A percentile compares a stretch with the other conserved stretches of the same genome.
Evolutionary conservation across 768 basidiomycete genomes (phyloP).

Genomic region (Paxillus ammoniavirescens): DNA sequence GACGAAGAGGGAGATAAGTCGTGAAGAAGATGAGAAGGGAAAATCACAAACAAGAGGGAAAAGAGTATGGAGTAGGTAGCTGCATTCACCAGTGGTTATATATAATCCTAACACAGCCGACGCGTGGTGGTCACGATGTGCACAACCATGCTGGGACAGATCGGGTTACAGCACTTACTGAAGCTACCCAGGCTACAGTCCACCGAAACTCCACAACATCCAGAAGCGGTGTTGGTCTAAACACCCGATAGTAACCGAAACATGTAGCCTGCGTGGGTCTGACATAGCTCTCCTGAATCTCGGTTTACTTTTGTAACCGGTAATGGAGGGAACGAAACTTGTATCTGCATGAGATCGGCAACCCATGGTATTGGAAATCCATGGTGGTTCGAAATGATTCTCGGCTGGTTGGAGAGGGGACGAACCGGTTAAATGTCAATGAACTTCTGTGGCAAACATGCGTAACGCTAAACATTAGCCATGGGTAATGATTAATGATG

Average conservation of each 20-base stretch:
- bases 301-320: neutral
- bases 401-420: neutral
- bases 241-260: no score
- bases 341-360: neutral
- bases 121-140: slow-evolving; percentile 1
- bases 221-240: neutral
- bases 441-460: slow-evolving; percentile 1
- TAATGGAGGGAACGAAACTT: neutral
- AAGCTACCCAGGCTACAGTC: neutral
- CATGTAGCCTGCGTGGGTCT: no score
- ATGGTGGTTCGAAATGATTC: neutral
- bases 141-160: neutral
- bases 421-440: neutral
- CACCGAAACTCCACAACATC: neutral
- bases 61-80: neutral
- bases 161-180: neutral
- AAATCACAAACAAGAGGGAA: neutral
- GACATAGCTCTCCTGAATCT: neutral
- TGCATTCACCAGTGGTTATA: slow-evolving; percentile 7
- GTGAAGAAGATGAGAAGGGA: neutral
- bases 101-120: slow-evolving; percentile 11
- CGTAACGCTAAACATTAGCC: neutral
- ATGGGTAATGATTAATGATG: neutral
- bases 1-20: neutral
- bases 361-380: neutral